phyloP scores from a whole-genome alignment of 352 stramenopile species.

The Lagenidium giganteum region DNA sequence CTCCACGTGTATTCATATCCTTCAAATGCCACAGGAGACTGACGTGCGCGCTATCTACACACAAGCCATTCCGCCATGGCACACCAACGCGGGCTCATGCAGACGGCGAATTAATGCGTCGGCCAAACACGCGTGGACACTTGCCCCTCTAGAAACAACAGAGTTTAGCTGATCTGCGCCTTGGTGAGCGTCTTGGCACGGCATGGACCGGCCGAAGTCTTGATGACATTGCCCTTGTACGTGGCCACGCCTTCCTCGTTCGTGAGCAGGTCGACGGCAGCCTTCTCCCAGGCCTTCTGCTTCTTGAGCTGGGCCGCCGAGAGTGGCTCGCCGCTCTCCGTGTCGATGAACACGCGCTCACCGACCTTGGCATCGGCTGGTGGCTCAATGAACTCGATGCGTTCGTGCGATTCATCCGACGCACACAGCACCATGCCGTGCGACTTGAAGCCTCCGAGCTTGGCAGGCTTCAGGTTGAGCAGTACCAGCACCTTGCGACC shows the following conservation, averaged over 20 bases:
- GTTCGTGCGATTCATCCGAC: slow-evolving; percentile 78
- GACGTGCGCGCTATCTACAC: no score
- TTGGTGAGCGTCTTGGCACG: slow-evolving; percentile 52
- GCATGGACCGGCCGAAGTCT: slow-evolving; percentile 64
- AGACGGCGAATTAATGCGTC: no score
- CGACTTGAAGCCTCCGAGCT: slow-evolving; percentile 96
- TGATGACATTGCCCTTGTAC: slow-evolving; percentile 75
- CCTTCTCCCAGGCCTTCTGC: slow-evolving; percentile 85
- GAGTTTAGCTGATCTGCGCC: slow-evolving; percentile 71
- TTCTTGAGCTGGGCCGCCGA: slow-evolving; percentile 84
- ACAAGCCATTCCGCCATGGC: no score
- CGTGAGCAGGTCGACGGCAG: slow-evolving; percentile 57
- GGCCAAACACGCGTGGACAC: no score
- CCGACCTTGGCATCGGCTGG: slow-evolving; percentile 89
- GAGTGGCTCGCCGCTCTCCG: slow-evolving; percentile 62
- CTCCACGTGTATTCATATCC: no score
- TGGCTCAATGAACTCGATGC: slow-evolving; percentile 93
- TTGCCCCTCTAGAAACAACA: no score
- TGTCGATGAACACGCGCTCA: slow-evolving; percentile 89
- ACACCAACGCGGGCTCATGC: no score
- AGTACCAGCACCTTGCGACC: slow-evolving; percentile 94
- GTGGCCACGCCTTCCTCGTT: slow-evolving; percentile 62
- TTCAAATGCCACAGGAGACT: no score
- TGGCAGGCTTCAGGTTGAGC: slow-evolving; percentile 97
- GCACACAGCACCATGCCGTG: slow-evolving; percentile 97